Base-by-base conservation (phyloP, 257 asterid species). In the Scutellaria galericulata region DNA sequence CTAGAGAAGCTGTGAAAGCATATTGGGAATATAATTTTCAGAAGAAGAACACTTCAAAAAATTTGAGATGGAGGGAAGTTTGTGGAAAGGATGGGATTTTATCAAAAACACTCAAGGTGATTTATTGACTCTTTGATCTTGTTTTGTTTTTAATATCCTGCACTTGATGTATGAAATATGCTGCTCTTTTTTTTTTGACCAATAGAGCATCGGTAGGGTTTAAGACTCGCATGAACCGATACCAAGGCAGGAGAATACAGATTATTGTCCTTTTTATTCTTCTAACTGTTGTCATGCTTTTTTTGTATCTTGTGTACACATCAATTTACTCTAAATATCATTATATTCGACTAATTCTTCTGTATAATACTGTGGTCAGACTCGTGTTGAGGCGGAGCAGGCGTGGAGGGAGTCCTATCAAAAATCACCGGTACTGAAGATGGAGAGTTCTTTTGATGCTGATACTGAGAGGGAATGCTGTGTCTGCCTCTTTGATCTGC, bases 1-100 rank as follows among this genome's bases (percentile, higher is more conserved):
- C 99, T 50, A 85, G 96, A 79, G 96, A 91, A 80, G 97, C 99
- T 53, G 96, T 94, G 68, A 91, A 90, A 82, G 99, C 97, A 46
- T 86, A 83, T 62, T 94, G 99, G 99, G 97, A 94, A 78, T 85
- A 78, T 68, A 88, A 83, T 83, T 88, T 94, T 68, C 75, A 91
- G 78, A 82, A 88, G 72, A 91, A 94, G 81, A 78, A 77, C 74
- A 87, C 92, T 41, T 51, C 86, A 15, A 80, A 77, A 72, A 86
- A 88, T 78, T 87, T 89, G 74, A 75, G 89, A 86, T 94, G 99
- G 99, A 88, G 85, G 75, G 93, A 85, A 77, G 95, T 86, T 67
- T 94, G 99, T 78, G 98, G 99, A 64, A 88, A 82, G 78, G 95
- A 87, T 75, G 99, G 98, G 74, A 73, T 87, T 69, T 86, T 94